These are phyloP conservation scores for Gonium pectorale DNA, from an alignment of 139 green algal species.

Conservation along the genomic window DNA sequence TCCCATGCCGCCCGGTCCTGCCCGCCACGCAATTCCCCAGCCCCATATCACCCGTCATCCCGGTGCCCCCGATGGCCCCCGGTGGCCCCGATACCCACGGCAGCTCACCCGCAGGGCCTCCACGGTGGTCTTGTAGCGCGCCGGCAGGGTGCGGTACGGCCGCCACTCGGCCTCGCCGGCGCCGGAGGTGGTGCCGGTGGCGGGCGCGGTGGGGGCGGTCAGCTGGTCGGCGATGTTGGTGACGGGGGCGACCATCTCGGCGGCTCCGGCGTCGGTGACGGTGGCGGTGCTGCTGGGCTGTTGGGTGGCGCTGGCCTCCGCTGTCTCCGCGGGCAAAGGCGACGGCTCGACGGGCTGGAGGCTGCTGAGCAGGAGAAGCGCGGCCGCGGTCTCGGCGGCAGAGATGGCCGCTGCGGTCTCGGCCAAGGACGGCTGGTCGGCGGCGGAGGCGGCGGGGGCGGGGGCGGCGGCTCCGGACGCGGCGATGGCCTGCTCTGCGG, in stretches of 20 bases:
- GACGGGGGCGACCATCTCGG: neutral
- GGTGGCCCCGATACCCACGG: neutral
- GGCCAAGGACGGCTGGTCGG: neutral
- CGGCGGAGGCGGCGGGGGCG: conserved; percentile 2
- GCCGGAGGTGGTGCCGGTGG: neutral
- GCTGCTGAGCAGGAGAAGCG: neutral
- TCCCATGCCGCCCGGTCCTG: too few species aligned
- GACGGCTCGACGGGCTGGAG: neutral
- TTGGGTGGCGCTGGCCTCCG: neutral
- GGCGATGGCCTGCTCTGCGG: neutral
- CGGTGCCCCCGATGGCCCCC: too few species aligned
- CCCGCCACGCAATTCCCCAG: too few species aligned
- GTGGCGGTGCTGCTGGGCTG: neutral
- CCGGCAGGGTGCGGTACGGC: conserved; percentile 7
- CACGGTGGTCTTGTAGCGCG: conserved; percentile 12
- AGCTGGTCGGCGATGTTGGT: neutral
- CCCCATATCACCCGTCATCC: too few species aligned
- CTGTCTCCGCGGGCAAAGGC: too few species aligned
- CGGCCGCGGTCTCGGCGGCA: neutral
- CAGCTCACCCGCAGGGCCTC: conserved; percentile 17
- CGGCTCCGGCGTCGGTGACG: neutral
- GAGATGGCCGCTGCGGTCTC: too few species aligned
- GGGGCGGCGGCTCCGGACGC: neutral
- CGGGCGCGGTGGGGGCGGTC: neutral
- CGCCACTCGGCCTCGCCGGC: neutral